A percentile compares a stretch with the other conserved stretches of the same genome.
Conservation (phyloP, 176 grass and related monocot species). For the Juncus inflexus region DNA sequence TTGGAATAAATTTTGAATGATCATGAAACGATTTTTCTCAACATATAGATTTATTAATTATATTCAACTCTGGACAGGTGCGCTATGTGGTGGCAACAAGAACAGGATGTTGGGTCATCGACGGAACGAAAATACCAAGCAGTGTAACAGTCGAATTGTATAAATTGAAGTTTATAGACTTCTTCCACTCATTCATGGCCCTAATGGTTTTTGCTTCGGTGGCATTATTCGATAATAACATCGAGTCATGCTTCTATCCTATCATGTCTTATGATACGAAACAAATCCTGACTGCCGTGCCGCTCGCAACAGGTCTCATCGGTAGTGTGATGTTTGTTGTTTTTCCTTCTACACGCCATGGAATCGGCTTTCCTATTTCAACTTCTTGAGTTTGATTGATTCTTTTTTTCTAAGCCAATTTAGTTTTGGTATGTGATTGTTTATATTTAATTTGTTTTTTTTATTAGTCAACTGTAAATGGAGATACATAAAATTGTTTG, state of each 20-base stretch:
- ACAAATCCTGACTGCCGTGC: conserved; percentile 14
- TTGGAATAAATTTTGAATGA: no score
- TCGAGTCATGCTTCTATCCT: conserved; percentile 21
- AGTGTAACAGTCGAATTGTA: conserved; percentile 11
- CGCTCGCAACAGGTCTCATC: conserved; percentile 15
- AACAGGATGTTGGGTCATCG: conserved; percentile 26
- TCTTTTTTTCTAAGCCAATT: background rate
- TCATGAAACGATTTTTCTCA: background rate
- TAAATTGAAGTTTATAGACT: conserved; percentile 19
- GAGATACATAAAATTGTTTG: conserved; percentile 5
- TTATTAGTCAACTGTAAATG: background rate
- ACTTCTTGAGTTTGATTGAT: background rate
- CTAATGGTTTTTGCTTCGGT: conserved; percentile 24
- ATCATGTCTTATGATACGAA: conserved; percentile 14
- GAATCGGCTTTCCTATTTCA: conserved; percentile 23
- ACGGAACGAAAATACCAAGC: background rate
- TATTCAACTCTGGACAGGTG: background rate
- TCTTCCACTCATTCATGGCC: conserved; percentile 22
- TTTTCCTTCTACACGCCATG: conserved; percentile 13
- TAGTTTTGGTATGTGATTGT: background rate
- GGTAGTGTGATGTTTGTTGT: conserved; percentile 21
- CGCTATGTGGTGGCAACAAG: conserved; percentile 12
- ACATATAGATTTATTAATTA: background rate
- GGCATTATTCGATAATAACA: conserved; percentile 22
- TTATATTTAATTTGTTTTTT: background rate